phyloP scores from a whole-genome alignment of 768 basidiomycete genomes.

The Boletus insuetus region DNA sequence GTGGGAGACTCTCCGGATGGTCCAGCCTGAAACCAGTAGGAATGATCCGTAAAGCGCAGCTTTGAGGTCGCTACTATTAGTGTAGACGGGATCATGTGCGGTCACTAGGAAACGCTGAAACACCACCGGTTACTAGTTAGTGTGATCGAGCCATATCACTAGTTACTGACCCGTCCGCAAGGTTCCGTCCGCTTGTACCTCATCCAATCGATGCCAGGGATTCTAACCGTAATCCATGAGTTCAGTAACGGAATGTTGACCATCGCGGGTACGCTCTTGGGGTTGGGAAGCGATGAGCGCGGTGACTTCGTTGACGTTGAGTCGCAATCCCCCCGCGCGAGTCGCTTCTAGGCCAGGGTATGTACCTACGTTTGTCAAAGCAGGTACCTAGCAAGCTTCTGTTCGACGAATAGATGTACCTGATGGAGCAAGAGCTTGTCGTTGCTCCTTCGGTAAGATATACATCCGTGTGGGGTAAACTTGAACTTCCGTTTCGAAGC shows the following conservation, averaged over 20 bases:
- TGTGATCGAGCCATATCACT: not conserved
- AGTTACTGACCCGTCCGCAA: constrained; percentile 73
- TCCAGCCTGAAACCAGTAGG: constrained; percentile 69
- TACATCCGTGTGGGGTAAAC: constrained; percentile 46
- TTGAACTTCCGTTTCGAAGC: not conserved
- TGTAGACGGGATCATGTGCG: constrained; percentile 91
- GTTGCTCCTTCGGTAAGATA: constrained; percentile 67
- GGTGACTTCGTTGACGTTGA: constrained; percentile 85
- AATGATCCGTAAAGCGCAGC: constrained; percentile 96
- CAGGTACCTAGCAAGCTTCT: not conserved
- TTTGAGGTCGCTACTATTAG: constrained; percentile 70
- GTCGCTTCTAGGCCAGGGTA: constrained; percentile 87
- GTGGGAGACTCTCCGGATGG: constrained; percentile 57
- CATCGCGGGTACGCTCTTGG: constrained; percentile 94
- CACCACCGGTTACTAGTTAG: not conserved
- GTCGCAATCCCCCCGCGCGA: constrained; percentile 91
- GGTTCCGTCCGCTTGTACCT: constrained; percentile 94
- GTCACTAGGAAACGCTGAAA: constrained; percentile 80
- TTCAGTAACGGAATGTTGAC: constrained; percentile 76
- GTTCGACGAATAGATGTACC: constrained; percentile 27
- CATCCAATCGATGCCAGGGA: constrained; percentile 75
- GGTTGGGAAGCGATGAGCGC: constrained; percentile 90
- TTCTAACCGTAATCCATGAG: constrained; percentile 94
- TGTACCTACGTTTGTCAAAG: constrained; percentile 61
- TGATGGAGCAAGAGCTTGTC: constrained; percentile 77